Percentiles rank a stretch among this genome's conserved stretches.
Evolutionary conservation across 371 early-diverging fungal genomes (phyloP).

Genomic region (Rhizomucor miehei): DNA sequence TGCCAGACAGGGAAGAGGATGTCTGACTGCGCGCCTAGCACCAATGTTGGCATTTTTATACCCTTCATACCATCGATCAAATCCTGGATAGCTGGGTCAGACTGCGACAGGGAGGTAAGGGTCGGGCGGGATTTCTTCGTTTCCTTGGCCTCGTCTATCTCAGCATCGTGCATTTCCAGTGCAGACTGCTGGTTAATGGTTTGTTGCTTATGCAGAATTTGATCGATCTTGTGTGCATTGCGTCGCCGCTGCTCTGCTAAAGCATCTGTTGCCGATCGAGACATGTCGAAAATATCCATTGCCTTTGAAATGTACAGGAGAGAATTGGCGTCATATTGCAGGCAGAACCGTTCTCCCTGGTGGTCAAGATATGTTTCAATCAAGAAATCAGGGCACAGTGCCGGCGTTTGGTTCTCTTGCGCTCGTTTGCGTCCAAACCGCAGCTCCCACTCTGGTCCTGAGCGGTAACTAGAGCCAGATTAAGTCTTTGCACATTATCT

Average conservation of each 20-base stretch:
- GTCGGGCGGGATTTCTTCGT: slow-evolving; percentile 12
- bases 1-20: slow-evolving; percentile 94
- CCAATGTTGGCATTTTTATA: slow-evolving; percentile 75
- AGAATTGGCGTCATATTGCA: slow-evolving; percentile 94
- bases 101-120: slow-evolving; percentile 24
- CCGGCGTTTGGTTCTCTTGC: slow-evolving; percentile 69
- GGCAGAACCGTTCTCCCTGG: slow-evolving; percentile 90
- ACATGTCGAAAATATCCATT: slow-evolving; percentile 97
- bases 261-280: slow-evolving; percentile 45
- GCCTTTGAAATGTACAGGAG: slow-evolving; percentile 93
- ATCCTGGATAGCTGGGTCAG: slow-evolving; percentile 53
- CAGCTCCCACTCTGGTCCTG: slow-evolving; percentile 96
- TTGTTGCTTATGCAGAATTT: slow-evolving; percentile 17
- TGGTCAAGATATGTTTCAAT: slow-evolving; percentile 96
- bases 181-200: slow-evolving; percentile 31
- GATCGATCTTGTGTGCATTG: slow-evolving; percentile 30
- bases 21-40: slow-evolving; percentile 93
- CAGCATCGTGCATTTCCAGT: slow-evolving; percentile 22
- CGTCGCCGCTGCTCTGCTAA: slow-evolving; percentile 44
- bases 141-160: not conserved
- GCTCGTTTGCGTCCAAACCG: slow-evolving; percentile 88
- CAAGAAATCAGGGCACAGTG: slow-evolving; percentile 88
- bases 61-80: slow-evolving; percentile 55
- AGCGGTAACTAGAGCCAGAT: slow-evolving; percentile 68
- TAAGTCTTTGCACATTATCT: slow-evolving; percentile 4